Base-by-base conservation (phyloP, 2,329 filamentous ascomycete species). In the Aquanectria penicillioides region DNA sequence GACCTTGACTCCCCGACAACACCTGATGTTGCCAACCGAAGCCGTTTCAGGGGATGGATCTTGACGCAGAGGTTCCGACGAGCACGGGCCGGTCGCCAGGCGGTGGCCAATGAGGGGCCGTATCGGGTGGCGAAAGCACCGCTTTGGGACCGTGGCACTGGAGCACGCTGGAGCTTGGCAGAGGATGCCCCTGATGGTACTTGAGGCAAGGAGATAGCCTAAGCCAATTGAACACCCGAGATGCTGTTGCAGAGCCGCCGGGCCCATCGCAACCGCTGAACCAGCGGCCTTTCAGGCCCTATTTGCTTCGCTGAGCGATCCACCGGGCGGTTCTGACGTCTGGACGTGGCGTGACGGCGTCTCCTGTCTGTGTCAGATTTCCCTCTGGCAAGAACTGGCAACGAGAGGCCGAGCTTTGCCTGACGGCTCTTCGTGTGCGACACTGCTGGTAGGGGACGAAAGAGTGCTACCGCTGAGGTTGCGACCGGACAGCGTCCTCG, bases 11-110 rank as follows among this genome's bases (percentile, higher is more conserved):
- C 66, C 65, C 34, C 47, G 44, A 64, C 65, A 68, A 61, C 67
- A 69, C 34, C 67, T 69, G 65, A 69, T 69, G 62, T 60, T 60
- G 57, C 54, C 60, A 65, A 62, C 65, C 59, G 57, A 53, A 57
- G 58, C 46, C 56, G 69, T 72, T 71, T 72, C 69, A 72, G 69
- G 69, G 58, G 60, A 61, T 60, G 67, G 64, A 57, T 57, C 64
- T 63, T 59, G 59, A 58, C 53, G 50, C 67, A 65, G 51, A 65
- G 61, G 40, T 59, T 60, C 52, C 47, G 60, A 62, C 53, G 44
- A 49, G 59, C 59, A 61, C 62, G 58, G 67, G 52, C 56, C 61
- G 34, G 53, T 34, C 28, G 36, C 29, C 57, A 57, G 53, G 15
- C 61, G 59, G 51, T 64, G 59, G 57, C 71, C 70, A 73, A 73